Base-by-base conservation (phyloP, 495 filamentous ascomycete species). In the Penicillium daleae region DNA sequence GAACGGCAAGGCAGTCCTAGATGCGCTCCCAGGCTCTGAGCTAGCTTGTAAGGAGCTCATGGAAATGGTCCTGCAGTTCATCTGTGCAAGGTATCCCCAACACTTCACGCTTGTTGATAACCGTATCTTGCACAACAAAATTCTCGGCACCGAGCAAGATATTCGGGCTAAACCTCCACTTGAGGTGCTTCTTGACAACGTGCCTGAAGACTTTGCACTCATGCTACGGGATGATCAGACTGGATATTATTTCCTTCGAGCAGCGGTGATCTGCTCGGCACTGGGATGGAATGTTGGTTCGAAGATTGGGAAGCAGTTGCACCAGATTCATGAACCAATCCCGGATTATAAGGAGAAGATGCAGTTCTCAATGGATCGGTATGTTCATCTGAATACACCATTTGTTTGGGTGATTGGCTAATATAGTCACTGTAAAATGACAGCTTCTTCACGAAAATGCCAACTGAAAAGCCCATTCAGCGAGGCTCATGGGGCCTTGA, bases 331-430 rank as follows among this genome's bases (percentile, higher is more conserved):
- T 72, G 73, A 70, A 3, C 84, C 87, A 1, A 89, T 97, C 29
- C 92, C 93, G 0, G 91, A 97, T 66, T 96, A 95, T 71, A 92
- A 92, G 61, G 90, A 92, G 76, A 95, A 93, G 77, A 94, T 97
- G 89, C 85, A 89, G 48, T 89, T 91, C 53, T 91, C 88, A 17
- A 93, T 97, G 90, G 91, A 97, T 70, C 85, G 91, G 85, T 89
- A 69, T 24, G 78, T 65, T 13, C 4, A 26, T n/a, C 32, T 12
- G 21, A 6, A 40, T n/a, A n/a, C n/a, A n/a, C n/a, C n/a, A n/a
- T n/a, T n/a, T n/a, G n/a, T n/a, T n/a, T n/a, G n/a, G n/a, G n/a
- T 6, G 12, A 13, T 57, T 13, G 35, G n/a, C 19, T 59, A 29
- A 53, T 42, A 1, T 24, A 2, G 9, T 32, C 13, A 12, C 9